Base-by-base conservation (phyloP, 2,329 filamentous ascomycete genomes). In the Aspergillus calidoustus region DNA sequence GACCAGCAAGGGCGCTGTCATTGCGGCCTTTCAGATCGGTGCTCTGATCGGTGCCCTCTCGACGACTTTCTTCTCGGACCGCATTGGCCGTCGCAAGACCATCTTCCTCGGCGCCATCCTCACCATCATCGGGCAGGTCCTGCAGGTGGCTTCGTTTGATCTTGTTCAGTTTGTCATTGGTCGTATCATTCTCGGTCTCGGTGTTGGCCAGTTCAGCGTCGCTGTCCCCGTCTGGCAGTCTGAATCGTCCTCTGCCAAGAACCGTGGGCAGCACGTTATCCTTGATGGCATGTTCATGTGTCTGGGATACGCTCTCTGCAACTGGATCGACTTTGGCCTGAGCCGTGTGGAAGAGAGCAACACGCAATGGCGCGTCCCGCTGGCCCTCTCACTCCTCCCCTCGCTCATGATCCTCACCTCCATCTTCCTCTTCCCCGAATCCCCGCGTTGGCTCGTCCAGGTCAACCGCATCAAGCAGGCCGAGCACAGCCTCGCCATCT, bases 371-470 rank as follows among this genome's bases (percentile, higher is more conserved):
- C 77, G 84, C 22, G 81, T 84, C 55, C 84, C 84, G 0, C 81
- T 86, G 49, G 82, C 80, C 4, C 81, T 87, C 64, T 84, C 86
- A 64, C 82, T 85, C 60, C 56, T 84, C 13, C 81, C 85, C 53
- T 82, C 83, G 0, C 57, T 86, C 4, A 73, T 85, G 47, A 82
- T 86, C 28, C 71, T 82, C 41, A 61, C 64, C 22, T 74, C 79
- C 22, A 77, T 84, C 25, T 74, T 82, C 34, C 72, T 77, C 4
- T 73, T 86, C 3, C 84, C 84, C 3, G 85, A 87, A 64, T 85
- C 83, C 0, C 69, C 69, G 3, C 66, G 69, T 3, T 71, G 68
- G 68, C 59, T 71, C 4, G 65, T 69, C 22, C 61, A 60, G 19
- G 64, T 67, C 47, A 61, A 61, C 56, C 67, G 65, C 44, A 53